Evolutionary conservation across 306 rosid species (phyloP).

Genomic region (Quercus gilva): DNA sequence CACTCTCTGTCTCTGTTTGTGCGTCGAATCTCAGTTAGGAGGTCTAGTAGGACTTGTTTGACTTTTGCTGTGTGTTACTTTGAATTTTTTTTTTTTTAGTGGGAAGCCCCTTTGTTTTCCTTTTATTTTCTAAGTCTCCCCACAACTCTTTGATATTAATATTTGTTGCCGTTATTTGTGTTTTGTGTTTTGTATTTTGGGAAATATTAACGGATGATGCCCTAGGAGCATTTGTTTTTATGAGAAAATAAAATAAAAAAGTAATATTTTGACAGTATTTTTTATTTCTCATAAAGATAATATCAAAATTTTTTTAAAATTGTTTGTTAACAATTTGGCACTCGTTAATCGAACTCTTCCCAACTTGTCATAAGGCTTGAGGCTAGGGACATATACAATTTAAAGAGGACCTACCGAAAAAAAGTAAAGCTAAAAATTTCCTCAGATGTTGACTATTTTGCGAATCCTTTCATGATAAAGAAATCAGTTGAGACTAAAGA

Average conservation of each 20-base stretch:
- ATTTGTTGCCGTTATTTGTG: too few relatives aligned
- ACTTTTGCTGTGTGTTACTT: constrained; percentile 14
- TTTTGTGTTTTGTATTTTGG: too few relatives aligned
- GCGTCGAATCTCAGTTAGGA: constrained; percentile 33
- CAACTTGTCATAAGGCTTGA: accelerated
- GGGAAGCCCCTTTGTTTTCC: background rate
- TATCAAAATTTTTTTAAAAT: too few relatives aligned
- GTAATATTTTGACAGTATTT: too few relatives aligned
- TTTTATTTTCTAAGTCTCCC: background rate
- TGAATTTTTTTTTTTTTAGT: background rate
- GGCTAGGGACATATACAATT: accelerated
- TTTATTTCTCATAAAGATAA: accelerated
- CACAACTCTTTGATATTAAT: too few relatives aligned
- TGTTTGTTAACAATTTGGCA: accelerated
- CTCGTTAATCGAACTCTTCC: accelerated
- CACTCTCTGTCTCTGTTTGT: background rate
- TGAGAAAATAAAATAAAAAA: accelerated
- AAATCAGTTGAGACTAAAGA: too few relatives aligned
- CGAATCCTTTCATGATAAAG: too few relatives aligned
- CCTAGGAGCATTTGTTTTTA: too few relatives aligned
- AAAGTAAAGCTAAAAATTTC: too few relatives aligned
- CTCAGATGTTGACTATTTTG: too few relatives aligned
- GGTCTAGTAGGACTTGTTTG: constrained; percentile 16
- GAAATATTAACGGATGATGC: too few relatives aligned
- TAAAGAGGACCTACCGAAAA: accelerated